A percentile compares a stretch with the other conserved stretches of the same genome.
These are phyloP conservation scores for Tetrahymena elliotti DNA, from an alignment of 73 alveolate genomes.

Conservation along the genomic window DNA sequence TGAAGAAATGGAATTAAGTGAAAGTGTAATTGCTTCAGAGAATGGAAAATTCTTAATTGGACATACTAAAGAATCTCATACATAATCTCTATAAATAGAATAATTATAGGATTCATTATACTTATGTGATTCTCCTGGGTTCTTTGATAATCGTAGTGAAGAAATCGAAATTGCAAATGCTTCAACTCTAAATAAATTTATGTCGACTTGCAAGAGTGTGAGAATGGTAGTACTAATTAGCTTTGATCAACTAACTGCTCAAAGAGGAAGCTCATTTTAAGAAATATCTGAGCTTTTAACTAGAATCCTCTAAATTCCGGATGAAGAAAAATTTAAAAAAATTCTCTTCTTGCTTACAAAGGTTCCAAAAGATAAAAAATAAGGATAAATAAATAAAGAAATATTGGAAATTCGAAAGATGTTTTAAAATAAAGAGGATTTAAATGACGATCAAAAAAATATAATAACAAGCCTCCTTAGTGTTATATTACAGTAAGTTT, in stretches of 20 bases:
- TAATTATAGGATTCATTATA: neutral
- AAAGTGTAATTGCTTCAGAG: neutral
- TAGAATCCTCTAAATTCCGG: neutral
- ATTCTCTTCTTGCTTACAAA: neutral
- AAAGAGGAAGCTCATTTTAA: neutral
- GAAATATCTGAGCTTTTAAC: neutral
- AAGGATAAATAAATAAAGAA: too few relatives aligned
- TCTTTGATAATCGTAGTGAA: neutral
- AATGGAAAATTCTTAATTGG: neutral
- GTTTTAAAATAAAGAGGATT: too few relatives aligned
- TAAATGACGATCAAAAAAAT: too few relatives aligned
- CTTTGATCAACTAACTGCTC: neutral
- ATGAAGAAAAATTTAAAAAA: neutral
- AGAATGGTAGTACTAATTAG: neutral
- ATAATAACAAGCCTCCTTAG: too few relatives aligned
- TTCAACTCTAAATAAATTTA: neutral
- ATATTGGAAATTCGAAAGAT: too few relatives aligned
- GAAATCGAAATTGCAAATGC: neutral
- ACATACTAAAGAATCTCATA: neutral
- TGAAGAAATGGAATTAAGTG: neutral
- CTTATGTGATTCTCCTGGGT: neutral
- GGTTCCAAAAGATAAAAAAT: too few relatives aligned
- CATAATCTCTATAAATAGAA: neutral
- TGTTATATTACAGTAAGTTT: too few relatives aligned
- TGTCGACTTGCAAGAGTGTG: neutral